Evolutionary conservation across 2,329 filamentous ascomycete species (phyloP).

Genomic region (Fusarium udum): DNA sequence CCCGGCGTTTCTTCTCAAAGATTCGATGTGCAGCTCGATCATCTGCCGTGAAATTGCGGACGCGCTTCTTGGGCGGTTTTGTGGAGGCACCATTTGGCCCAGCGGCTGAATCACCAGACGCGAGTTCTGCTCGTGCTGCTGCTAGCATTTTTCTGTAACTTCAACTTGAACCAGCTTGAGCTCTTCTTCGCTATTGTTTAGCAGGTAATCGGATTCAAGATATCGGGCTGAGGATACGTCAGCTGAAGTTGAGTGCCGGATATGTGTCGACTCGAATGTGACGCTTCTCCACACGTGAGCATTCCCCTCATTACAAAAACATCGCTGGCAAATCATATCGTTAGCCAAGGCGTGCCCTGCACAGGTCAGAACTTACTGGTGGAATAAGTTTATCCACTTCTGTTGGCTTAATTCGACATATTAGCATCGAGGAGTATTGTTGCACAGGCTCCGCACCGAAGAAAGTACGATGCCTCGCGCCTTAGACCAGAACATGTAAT

Average conservation of each 20-base stretch:
- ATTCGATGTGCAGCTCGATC: slow-evolving; percentile 53
- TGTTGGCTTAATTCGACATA: background rate
- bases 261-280: background rate
- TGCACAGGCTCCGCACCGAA: background rate
- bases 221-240: background rate
- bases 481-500: rapidly evolving
- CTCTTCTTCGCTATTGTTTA: background rate
- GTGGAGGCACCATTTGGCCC: background rate
- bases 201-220: background rate
- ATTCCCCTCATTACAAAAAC: background rate
- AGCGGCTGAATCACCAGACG: slow-evolving; percentile 5
- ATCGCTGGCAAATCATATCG: background rate
- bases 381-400: background rate
- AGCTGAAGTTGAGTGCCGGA: background rate
- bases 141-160: background rate
- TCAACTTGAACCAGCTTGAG: rapidly evolving
- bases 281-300: slow-evolving; percentile 5
- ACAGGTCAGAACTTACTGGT: background rate
- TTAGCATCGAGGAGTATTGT: background rate
- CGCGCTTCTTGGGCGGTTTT: slow-evolving; percentile 45
- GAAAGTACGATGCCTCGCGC: background rate
- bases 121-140: slow-evolving; percentile 6
- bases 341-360: background rate
- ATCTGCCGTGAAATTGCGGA: slow-evolving; percentile 52
- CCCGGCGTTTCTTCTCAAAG: slow-evolving; percentile 53